These are phyloP conservation scores for Ophiocordyceps robertsii DNA, from an alignment of 2,329 filamentous ascomycete genomes.

Conservation along the genomic window DNA sequence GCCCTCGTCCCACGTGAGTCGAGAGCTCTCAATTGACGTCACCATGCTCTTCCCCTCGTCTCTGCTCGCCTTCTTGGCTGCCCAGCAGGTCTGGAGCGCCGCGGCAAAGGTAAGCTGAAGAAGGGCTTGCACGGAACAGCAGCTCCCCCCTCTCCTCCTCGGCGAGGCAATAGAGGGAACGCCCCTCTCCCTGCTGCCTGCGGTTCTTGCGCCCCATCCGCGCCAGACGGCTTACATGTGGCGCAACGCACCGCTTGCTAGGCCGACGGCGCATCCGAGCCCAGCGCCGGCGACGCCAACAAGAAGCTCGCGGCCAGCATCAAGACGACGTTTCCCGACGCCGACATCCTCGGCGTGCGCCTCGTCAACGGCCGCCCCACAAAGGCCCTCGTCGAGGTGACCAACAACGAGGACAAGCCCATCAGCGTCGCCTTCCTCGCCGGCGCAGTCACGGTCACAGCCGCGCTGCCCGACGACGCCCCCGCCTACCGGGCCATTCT, in stretches of 20 bases:
- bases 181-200: background rate
- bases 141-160: background rate
- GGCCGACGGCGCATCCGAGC: conserved; percentile 4
- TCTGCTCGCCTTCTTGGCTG: conserved; percentile 56
- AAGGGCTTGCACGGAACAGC: background rate
- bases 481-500: conserved; percentile 44
- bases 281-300: background rate
- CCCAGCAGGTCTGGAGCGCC: conserved; percentile 53
- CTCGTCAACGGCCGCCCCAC: conserved; percentile 86
- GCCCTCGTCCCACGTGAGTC: background rate
- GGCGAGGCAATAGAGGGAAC: background rate
- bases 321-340: conserved; percentile 48
- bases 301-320: conserved; percentile 35
- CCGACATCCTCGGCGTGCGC: conserved; percentile 89
- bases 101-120: conserved; percentile 48
- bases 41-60: conserved; percentile 64
- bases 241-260: background rate
- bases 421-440: conserved; percentile 65
- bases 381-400: conserved; percentile 66
- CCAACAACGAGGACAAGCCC: conserved; percentile 67
- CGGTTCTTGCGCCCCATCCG: background rate
- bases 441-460: conserved; percentile 53
- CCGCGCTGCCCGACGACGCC: conserved; percentile 30
- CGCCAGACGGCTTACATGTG: background rate
- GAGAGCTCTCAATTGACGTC: conserved; percentile 1